Conservation (phyloP, 2,329 filamentous ascomycete species). For the Pseudocercospora eumusae region DNA sequence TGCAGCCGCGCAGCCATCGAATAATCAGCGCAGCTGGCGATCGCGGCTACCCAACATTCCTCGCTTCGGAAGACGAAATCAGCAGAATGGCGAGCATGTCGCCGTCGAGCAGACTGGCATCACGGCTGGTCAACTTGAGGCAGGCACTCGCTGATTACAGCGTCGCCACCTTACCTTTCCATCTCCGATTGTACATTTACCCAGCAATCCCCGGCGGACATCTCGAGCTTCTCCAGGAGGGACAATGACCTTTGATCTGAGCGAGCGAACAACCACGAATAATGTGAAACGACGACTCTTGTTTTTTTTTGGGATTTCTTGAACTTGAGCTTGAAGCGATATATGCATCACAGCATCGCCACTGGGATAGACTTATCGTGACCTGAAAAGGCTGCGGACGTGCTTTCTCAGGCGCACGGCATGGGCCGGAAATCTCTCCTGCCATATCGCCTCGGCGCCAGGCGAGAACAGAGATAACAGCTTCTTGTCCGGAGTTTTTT, state of each 20-base stretch:
- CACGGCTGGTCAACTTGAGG: conserved; percentile 35
- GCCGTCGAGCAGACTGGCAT: conserved; percentile 27
- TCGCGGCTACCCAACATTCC: conserved; percentile 32
- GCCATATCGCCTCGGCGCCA: background rate
- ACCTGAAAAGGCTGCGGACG: background rate
- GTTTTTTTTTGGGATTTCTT: background rate
- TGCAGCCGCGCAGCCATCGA: conserved; percentile 17
- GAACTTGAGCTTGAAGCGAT: background rate
- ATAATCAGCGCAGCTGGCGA: conserved; percentile 27
- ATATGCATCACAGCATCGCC: background rate
- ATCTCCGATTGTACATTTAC: conserved; percentile 1
- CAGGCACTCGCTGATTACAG: conserved; percentile 29
- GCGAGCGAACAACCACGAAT: background rate
- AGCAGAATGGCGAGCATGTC: conserved; percentile 24
- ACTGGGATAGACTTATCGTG: background rate
- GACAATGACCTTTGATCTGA: background rate
- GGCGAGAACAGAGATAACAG: background rate
- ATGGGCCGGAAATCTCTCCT: too few relatives aligned
- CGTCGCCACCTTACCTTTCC: background rate
- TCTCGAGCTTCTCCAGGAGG: background rate
- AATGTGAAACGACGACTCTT: background rate
- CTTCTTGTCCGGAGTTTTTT: background rate
- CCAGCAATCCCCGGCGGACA: background rate
- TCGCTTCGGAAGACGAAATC: conserved; percentile 31
- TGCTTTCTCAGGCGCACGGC: background rate